Evolutionary conservation across 257 asterid species (phyloP), one percentile per base, ranked within the genome.

Genomic region (Salvia rosmarinus): DNA sequence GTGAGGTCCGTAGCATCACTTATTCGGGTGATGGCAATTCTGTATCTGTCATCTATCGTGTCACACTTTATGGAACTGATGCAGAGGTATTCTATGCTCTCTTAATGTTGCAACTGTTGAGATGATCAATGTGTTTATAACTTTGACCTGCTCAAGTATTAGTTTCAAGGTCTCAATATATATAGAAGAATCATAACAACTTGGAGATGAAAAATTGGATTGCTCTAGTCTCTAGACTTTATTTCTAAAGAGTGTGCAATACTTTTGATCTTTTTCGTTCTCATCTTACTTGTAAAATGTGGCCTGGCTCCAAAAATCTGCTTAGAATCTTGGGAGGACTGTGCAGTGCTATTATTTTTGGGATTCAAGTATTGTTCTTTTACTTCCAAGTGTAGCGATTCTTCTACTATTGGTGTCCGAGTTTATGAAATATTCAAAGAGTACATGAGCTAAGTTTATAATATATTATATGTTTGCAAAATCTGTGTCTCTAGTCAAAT

Each of bases 61-160:
- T 92, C 4, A 93, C 94, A 20, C 82, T 93, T 34, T 90, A 90
- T 77, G 97, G 97, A 73, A 88, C 92, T 70, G 98, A 89, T 80
- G 95, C 98, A 5, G 97, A 93, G 98, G 98, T 57, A 28, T 25
- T 57, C 42, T 9, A 37, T 37, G 42, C 42, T 37, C 6, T 37
- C 42, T 37, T 6, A 37, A 25, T 25, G 30, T 25, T 25, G 30
- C 30, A 25, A 25, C 30, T 1, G 30, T 25, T 25, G 1, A 25
- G 30, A 25, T 25, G 42, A 37, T 37, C 42, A 2, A 37, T 37
- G 9, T 47, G 28, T 51, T 32, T 28, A 12, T 5, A 8, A 2
- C 11, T 8, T 21, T 50, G 1, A 32, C n/a, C 54, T 2, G 30
- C 30, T 25, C 30, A 7, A 30, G 34, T 35, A 51, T 70, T 35